Evolutionary conservation across 352 stramenopile genomes (phyloP), one percentile per base, ranked within the genome.

Genomic region (Phytophthora sojae): DNA sequence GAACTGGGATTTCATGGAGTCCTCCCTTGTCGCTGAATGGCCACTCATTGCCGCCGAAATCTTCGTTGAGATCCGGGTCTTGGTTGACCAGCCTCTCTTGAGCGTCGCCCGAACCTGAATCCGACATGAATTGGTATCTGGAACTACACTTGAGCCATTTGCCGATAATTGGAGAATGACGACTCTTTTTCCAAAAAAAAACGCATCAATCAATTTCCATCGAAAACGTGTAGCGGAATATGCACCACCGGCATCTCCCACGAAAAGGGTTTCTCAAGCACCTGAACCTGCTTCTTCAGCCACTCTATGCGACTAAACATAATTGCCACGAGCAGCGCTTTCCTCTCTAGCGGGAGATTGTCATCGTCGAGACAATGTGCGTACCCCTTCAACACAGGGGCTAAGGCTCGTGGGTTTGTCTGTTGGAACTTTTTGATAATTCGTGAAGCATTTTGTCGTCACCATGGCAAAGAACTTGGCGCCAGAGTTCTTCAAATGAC

Each of bases 161-260:
- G 21, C 21, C 21, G 21, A 21, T 21, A 21, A 21, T 1, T 21
- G 21, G 21, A 21, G n/a, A n/a, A n/a, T n/a, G n/a, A n/a, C n/a
- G n/a, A n/a, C n/a, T n/a, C n/a, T n/a, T n/a, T n/a, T n/a, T n/a
- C n/a, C n/a, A n/a, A n/a, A n/a, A n/a, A n/a, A n/a, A n/a, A n/a
- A n/a, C n/a, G n/a, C n/a, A n/a, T n/a, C n/a, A n/a, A n/a, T n/a
- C n/a, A n/a, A n/a, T n/a, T n/a, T n/a, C n/a, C n/a, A n/a, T n/a
- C n/a, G n/a, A n/a, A n/a, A n/a, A n/a, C n/a, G n/a, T n/a, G n/a
- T n/a, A n/a, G n/a, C n/a, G n/a, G n/a, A n/a, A n/a, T n/a, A n/a
- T n/a, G n/a, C n/a, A n/a, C n/a, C n/a, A 47, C 32, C 25, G 53
- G 59, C 67, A 73, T 69, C 45, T 53, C 25, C 60, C 67, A 73